Conservation (phyloP, 2,329 filamentous ascomycete genomes). For the Fusarium pseudograminearum region DNA sequence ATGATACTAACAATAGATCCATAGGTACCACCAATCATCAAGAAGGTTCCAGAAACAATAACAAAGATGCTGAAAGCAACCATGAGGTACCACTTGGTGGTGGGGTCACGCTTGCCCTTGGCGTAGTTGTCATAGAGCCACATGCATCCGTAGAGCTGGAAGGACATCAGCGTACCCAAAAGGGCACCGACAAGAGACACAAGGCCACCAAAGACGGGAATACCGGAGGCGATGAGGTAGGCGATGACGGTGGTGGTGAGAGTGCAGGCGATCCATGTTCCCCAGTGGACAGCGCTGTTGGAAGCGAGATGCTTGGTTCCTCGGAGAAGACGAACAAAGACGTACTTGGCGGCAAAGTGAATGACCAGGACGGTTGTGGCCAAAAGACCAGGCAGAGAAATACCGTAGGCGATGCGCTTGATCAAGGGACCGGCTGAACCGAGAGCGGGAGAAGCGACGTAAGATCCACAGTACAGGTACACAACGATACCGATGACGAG, state of each 20-base stretch:
- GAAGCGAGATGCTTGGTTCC: slow-evolving; percentile 49
- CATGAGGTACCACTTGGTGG: slow-evolving; percentile 31
- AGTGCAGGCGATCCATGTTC: slow-evolving; percentile 50
- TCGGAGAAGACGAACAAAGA: slow-evolving; percentile 42
- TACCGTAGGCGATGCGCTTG: slow-evolving; percentile 60
- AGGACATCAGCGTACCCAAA: slow-evolving; percentile 49
- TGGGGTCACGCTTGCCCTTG: slow-evolving; percentile 29
- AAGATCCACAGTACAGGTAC: slow-evolving; percentile 61
- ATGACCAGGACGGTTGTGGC: slow-evolving; percentile 47
- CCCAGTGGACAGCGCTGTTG: slow-evolving; percentile 50
- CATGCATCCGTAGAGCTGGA: slow-evolving; percentile 49
- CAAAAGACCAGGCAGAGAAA: slow-evolving; percentile 49
- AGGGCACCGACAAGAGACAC: slow-evolving; percentile 50
- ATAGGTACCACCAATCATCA: slow-evolving; percentile 60
- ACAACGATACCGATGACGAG: slow-evolving; percentile 55
- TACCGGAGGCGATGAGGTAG: slow-evolving; percentile 46
- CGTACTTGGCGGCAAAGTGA: slow-evolving; percentile 42
- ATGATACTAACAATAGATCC: slow-evolving; percentile 55
- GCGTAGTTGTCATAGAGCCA: slow-evolving; percentile 49
- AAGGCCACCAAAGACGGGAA: slow-evolving; percentile 45
- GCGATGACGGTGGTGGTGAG: slow-evolving; percentile 42
- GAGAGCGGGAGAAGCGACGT: slow-evolving; percentile 60
- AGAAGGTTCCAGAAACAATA: slow-evolving; percentile 49
- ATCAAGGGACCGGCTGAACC: slow-evolving; percentile 57
- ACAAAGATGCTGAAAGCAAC: slow-evolving; percentile 30